A percentile compares a stretch with the other conserved stretches of the same genome.
Conservation (phyloP, 2,329 filamentous ascomycete genomes). For the Macroventuria anomochaeta region DNA sequence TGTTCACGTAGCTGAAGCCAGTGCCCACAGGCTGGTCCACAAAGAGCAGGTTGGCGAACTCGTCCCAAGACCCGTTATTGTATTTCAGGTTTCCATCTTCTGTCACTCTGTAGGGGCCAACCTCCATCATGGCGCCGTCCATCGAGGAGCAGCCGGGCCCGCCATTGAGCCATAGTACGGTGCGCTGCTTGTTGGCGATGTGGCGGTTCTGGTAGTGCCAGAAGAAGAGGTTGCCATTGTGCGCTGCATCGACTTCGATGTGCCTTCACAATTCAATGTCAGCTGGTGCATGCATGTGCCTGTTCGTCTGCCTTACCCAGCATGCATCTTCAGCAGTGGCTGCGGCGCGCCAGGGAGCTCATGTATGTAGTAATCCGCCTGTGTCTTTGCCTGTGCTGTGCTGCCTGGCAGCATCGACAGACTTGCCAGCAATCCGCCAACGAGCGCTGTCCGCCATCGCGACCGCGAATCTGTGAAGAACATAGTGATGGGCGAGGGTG, state of each 20-base stretch:
- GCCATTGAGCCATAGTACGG: conserved; percentile 96
- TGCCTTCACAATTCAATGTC: conserved; percentile 64
- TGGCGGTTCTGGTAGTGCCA: conserved; percentile 98
- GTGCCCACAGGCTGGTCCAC: conserved; percentile 97
- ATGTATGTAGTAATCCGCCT: conserved; percentile 89
- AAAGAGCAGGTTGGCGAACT: conserved; percentile 96
- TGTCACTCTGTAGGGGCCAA: conserved; percentile 88
- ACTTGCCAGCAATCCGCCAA: conserved; percentile 41
- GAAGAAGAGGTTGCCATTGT: conserved; percentile 96
- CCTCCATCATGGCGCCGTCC: conserved; percentile 95
- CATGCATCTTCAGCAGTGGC: conserved; percentile 93
- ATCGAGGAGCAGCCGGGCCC: conserved; percentile 97
- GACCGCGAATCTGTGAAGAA: conserved; percentile 35
- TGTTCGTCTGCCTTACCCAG: conserved; percentile 70
- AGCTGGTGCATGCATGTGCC: background rate
- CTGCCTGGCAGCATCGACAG: conserved; percentile 41
- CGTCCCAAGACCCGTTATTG: conserved; percentile 97
- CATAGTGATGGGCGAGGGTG: conserved; percentile 28
- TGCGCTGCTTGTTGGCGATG: conserved; percentile 88
- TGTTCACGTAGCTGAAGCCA: conserved; percentile 94
- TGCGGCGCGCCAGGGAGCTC: conserved; percentile 83
- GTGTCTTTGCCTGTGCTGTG: conserved; percentile 60
- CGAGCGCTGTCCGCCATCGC: conserved; percentile 44
- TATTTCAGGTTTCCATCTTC: conserved; percentile 73
- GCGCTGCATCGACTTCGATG: conserved; percentile 83